Evolutionary conservation across 1,284 basidiomycete genomes (phyloP).

Genomic region (Sporisorium scitamineum): DNA sequence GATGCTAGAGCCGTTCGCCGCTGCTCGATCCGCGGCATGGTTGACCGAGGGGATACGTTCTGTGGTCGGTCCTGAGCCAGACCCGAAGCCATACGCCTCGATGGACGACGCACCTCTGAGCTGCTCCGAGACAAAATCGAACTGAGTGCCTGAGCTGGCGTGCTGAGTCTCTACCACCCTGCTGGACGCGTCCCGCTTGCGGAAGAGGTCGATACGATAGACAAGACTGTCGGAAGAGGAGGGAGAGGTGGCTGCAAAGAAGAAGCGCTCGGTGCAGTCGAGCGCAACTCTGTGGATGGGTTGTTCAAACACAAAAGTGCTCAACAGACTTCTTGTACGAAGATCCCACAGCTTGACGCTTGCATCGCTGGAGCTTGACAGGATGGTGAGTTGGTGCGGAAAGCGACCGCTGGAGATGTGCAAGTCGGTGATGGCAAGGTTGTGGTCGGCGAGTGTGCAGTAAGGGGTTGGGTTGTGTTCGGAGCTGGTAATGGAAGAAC

Average conservation of each 20-base stretch:
- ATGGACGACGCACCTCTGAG: slow-evolving; percentile 27
- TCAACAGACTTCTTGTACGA: slow-evolving; percentile 79
- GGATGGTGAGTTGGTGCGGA: slow-evolving; percentile 78
- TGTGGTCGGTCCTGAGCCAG: slow-evolving; percentile 20
- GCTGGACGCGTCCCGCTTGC: slow-evolving; percentile 63
- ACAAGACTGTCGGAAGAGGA: slow-evolving; percentile 74
- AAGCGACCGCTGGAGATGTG: slow-evolving; percentile 82
- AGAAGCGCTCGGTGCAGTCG: slow-evolving; percentile 85
- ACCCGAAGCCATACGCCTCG: slow-evolving; percentile 33
- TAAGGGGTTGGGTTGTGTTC: slow-evolving; percentile 76
- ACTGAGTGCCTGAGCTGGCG: slow-evolving; percentile 22
- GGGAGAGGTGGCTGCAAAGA: slow-evolving; percentile 78
- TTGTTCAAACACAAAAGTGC: slow-evolving; percentile 83
- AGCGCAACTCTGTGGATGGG: slow-evolving; percentile 79
- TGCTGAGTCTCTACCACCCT: slow-evolving; percentile 32
- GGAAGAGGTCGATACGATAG: slow-evolving; percentile 84
- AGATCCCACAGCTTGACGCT: slow-evolving; percentile 96
- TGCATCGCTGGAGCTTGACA: slow-evolving; percentile 87
- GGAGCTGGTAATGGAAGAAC: slow-evolving; percentile 46
- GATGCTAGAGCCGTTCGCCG: slow-evolving; percentile 31
- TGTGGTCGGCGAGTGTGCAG: slow-evolving; percentile 88
- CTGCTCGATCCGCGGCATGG: slow-evolving; percentile 15
- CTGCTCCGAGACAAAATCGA: slow-evolving; percentile 39
- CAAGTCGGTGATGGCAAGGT: slow-evolving; percentile 86
- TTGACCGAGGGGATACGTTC: slow-evolving; percentile 23